Base-by-base conservation (phyloP, 345 rosid species). In the Lepidium sativum region DNA sequence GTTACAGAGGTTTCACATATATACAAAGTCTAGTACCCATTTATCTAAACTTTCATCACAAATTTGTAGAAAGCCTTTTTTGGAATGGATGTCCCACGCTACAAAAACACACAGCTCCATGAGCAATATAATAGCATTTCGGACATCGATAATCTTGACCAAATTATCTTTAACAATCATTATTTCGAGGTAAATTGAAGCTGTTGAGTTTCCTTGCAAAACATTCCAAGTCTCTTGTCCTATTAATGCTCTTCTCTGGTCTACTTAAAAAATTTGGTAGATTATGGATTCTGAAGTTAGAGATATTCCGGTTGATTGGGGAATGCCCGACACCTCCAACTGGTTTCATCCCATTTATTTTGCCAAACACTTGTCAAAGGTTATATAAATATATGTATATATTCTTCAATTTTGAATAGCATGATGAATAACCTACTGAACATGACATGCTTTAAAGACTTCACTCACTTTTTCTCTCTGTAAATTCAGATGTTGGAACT, bases 321-420 rank as follows among this genome's bases (percentile, higher is more conserved):
- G 98, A 63, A 84, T 84, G 89, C 91, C 98, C 41, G 87, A 84
- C 61, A 75, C 84, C 47, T 77, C 82, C 59, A 80, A 71, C 35
- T 74, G 78, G 52, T 69, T 84, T 75, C 97, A 92, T 84, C 98
- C 98, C 35, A 67, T 84, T 57, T 84, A 86, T 80, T 92, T 92
- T 75, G 80, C 97, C 72, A 89, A 86, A 85, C 84, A 89, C 83
- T 51, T 92, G 79, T 77, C 84, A 2, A 87, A 89, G 97, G 98
- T 92, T 70, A 78, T 66, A 14, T 43, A 20, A 20, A 20, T 20
- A 20, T 20, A 20, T 20, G 21, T 20, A 20, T 20, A 20, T 20
- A 20, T 20, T 20, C 21, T 20, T 20, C 21, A 20, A 20, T 20
- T 20, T 2, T 20, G 21, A 20, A 20, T 20, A 20, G 21, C 21